A percentile compares a stretch with the other conserved stretches of the same genome.
Conservation (phyloP, 176 grass and related monocot genomes). For the Raddia distichophylla region DNA sequence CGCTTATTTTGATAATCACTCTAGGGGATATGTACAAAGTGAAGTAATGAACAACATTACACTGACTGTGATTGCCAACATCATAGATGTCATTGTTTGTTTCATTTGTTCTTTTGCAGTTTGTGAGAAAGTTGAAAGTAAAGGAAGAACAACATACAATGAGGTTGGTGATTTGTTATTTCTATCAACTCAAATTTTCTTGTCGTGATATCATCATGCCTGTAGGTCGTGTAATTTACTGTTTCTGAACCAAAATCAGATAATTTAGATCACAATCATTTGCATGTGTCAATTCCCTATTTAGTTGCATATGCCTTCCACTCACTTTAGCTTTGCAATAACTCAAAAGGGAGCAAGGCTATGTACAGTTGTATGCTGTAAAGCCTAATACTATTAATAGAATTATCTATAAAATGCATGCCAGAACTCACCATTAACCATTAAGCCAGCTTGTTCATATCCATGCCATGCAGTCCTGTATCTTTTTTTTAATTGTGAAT, state of each 20-base stretch:
- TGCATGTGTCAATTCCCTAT: not conserved
- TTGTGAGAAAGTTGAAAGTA: slow-evolving; percentile 99
- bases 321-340: not conserved
- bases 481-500: slow-evolving; percentile 1
- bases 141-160: slow-evolving; percentile 98
- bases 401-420: not conserved
- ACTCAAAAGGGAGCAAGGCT: not conserved
- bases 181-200: not conserved
- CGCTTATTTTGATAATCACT: not conserved
- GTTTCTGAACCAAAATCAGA: slow-evolving; percentile 3
- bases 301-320: not conserved
- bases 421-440: not conserved
- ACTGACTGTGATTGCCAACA: not conserved
- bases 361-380: not conserved
- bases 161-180: slow-evolving; percentile 56
- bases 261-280: not conserved
- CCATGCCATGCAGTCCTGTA: not conserved
- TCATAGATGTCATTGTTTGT: not conserved
- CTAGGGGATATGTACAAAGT: not conserved
- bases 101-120: slow-evolving; percentile 58
- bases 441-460: slow-evolving; percentile 7
- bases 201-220: not conserved
- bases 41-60: not conserved
- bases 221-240: not conserved
- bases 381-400: not conserved